Evolutionary conservation across 2,329 filamentous ascomycete species (phyloP).

Genomic region (Tolypocladium nubicola): DNA sequence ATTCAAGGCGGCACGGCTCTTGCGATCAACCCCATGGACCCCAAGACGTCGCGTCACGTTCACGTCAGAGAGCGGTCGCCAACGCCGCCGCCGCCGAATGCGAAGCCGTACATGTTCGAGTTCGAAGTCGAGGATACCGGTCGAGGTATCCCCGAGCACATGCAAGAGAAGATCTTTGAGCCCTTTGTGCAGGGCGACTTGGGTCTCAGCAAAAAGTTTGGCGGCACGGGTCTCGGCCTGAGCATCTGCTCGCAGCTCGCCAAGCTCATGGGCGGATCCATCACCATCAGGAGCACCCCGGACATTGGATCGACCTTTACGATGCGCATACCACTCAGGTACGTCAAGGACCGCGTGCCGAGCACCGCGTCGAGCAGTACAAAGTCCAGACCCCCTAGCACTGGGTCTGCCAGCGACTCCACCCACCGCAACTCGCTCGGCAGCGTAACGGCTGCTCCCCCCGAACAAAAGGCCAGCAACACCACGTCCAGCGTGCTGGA

Average conservation of each 20-base stretch:
- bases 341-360: conserved; percentile 50
- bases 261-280: conserved; percentile 68
- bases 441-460: not conserved
- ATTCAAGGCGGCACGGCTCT: conserved; percentile 39
- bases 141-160: conserved; percentile 67
- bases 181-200: conserved; percentile 92
- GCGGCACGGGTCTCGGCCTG: conserved; percentile 77
- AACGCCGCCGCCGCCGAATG: conserved; percentile 49
- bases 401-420: conserved; percentile 30
- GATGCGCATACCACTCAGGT: conserved; percentile 72
- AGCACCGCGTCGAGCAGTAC: conserved; percentile 45
- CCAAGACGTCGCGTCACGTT: conserved; percentile 37
- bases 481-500: conserved; percentile 5
- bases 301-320: conserved; percentile 72
- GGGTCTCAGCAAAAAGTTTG: conserved; percentile 79
- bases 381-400: conserved; percentile 37
- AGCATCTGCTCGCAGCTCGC: conserved; percentile 86
- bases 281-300: conserved; percentile 59
- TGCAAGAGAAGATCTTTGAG: conserved; percentile 81
- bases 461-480: conserved; percentile 7
- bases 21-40: conserved; percentile 52
- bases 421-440: conserved; percentile 17
- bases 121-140: conserved; percentile 86
- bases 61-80: conserved; percentile 43
- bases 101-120: conserved; percentile 64